Evolutionary conservation across 129 eudicot species (phyloP), one percentile per base, ranked within the genome.

Genomic region (Flaveria linearis): DNA sequence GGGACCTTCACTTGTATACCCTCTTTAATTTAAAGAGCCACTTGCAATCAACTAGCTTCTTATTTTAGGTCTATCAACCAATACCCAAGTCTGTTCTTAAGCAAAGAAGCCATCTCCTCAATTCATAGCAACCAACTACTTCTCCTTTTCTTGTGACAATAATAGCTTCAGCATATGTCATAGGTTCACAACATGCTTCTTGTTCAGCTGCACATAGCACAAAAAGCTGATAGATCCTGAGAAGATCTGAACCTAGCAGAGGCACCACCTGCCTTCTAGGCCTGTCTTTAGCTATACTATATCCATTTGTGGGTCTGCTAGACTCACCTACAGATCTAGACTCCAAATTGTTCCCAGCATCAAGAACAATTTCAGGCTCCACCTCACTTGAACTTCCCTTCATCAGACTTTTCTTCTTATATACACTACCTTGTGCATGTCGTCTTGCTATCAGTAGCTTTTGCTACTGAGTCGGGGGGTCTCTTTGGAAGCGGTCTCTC

Each of bases 281-380:
- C 9, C 52, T 41, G 7, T 41, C 45, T 20, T 20, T 20, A 20
- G 22, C 22, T 0, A 20, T 20, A 20, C 22, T 20, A 20, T 20
- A 20, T 20, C 22, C 9, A 8, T 41, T 1, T 41, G 45, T 41
- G 2, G 45, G 9, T 0, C 15, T 10, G 14, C 13, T 47, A 12
- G 52, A 15, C 9, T 47, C 52, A 47, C 14, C 15, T 4, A 0
- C 14, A 9, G 52, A 2, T 1, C 15, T 11, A 0, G 52, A 0
- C 9, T 47, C 52, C 52, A 6, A n/a, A n/a, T n/a, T n/a, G n/a
- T n/a, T 11, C 7, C 3, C 45, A 41, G 0, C 45, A 41, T 5
- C 7, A 8, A 0, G 0, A 3, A 4, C 9, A 2, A 0, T 5
- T 0, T 0, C 6, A 3, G 7, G 0, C 45, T 41, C 45, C 6